phyloP scores from a whole-genome alignment of 257 asterid genomes.

The Cynanchum wilfordii region DNA sequence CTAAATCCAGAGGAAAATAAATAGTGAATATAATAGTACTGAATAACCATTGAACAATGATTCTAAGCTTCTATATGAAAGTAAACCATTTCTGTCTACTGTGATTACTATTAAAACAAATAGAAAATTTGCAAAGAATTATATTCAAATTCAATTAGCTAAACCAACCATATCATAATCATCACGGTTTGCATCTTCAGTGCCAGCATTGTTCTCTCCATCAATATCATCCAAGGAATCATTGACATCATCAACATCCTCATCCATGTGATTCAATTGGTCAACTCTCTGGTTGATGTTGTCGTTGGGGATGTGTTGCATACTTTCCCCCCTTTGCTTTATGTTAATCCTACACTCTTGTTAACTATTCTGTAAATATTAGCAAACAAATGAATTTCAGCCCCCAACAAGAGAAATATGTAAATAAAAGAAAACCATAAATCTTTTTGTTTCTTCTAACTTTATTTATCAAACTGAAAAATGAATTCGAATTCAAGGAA shows the following conservation, averaged over 20 bases:
- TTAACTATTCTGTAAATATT: background rate
- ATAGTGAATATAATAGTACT: background rate
- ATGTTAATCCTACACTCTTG: background rate
- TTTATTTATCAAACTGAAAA: background rate
- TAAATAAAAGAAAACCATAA: background rate
- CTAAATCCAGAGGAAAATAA: slow-evolving; percentile 19
- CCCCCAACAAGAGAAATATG: background rate
- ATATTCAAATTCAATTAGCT: slow-evolving; percentile 1
- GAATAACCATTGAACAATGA: background rate
- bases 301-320: slow-evolving; percentile 24
- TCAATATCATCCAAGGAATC: slow-evolving; percentile 45
- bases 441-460: background rate
- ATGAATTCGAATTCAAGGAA: background rate
- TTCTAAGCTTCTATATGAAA: background rate
- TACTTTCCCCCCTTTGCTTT: background rate
- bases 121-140: background rate
- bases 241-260: slow-evolving; percentile 31
- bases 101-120: background rate
- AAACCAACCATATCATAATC: slow-evolving; percentile 61
- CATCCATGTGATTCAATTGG: slow-evolving; percentile 37
- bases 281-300: slow-evolving; percentile 26
- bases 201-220: slow-evolving; percentile 38
- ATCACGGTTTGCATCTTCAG: slow-evolving; percentile 45
- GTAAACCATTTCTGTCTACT: background rate
- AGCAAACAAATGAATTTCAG: background rate